phyloP scores from a whole-genome alignment of 108 stramenopile species.

The Cyclostephanos invisitatus region DNA sequence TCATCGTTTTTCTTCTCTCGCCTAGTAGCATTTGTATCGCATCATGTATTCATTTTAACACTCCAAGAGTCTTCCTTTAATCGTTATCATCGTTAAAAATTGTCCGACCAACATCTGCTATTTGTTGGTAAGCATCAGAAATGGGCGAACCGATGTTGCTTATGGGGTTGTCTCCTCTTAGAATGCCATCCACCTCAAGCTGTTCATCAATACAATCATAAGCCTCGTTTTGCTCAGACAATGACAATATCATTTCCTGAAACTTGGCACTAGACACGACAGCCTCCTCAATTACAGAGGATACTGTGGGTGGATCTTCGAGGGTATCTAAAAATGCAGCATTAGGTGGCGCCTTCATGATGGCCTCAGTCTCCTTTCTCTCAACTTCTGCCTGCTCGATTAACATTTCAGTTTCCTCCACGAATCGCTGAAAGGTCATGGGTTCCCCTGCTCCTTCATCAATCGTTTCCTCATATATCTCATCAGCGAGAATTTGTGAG shows the following conservation, averaged over 20 bases:
- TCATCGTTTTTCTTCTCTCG: neutral
- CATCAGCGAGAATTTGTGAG: slow-evolving; percentile 64
- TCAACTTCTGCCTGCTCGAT: slow-evolving; percentile 63
- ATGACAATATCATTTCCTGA: slow-evolving; percentile 18
- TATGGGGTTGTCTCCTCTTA: neutral
- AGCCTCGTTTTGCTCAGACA: neutral
- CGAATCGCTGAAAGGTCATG: slow-evolving; percentile 65
- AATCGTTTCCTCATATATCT: slow-evolving; percentile 54
- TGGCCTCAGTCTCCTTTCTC: slow-evolving; percentile 83
- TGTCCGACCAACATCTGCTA: neutral
- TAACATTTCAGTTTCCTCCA: slow-evolving; percentile 62
- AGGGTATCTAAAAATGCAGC: slow-evolving; percentile 48
- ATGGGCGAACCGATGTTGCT: neutral
- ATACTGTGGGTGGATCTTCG: slow-evolving; percentile 12
- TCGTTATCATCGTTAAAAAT: neutral
- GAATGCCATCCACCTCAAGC: slow-evolving; percentile 9
- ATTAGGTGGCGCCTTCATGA: slow-evolving; percentile 70
- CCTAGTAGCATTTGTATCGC: neutral
- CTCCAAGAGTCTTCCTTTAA: neutral
- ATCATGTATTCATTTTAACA: neutral
- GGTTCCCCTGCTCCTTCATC: slow-evolving; percentile 39
- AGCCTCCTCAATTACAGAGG: slow-evolving; percentile 5
- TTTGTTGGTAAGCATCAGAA: neutral
- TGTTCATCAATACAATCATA: neutral
- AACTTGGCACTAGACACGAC: slow-evolving; percentile 15